Evolutionary conservation across 805 yeast species (phyloP), one percentile per base, ranked within the genome.

Genomic region (Candida jianshihensis): DNA sequence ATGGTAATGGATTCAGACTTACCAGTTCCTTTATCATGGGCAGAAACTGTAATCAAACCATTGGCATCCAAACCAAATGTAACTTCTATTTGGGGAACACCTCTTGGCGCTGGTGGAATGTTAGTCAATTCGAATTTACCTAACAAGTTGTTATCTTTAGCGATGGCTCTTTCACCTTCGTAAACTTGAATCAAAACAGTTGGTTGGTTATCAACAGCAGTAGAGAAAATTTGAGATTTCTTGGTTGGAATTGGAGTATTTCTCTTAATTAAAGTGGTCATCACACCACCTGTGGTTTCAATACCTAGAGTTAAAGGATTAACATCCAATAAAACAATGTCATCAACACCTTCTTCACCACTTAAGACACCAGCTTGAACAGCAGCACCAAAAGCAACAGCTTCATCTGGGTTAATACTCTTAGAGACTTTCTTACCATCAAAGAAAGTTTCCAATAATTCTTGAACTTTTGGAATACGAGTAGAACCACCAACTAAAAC

Each of bases 321-420:
- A 46, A 88, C 96, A 68, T 88, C 97, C 57, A 89, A 75, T 57
- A 88, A 71, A 47, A 90, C 90, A 53, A 83, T 80, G 59, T 83
- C 92, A 55, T 83, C 94, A 46, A 80, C 92, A 63, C 94, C 92
- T 56, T 82, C 88, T 67, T 89, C 96, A 65, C 97, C 97, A 38
- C 95, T 79, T 48, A 90, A 71, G 52, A 90, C 94, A 72, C 97
- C 97, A 40, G 96, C 97, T 73, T 90, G 98, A 46, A 90, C 97
- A 46, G 98, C 97, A 43, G 97, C 97, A 77, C 98, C 98, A 56
- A 81, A 90, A 30, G 97, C 98, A 58, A 90, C 97, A 62, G 98
- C 98, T 74, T 90, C 98, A 70, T 90, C 98, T 46, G 98, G 97
- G 73, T 90, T 90, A 59, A 90, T 90, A 56, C 96, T 90, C 77